Base-by-base conservation (phyloP, 805 yeast species). In the Ogataea minuta region DNA sequence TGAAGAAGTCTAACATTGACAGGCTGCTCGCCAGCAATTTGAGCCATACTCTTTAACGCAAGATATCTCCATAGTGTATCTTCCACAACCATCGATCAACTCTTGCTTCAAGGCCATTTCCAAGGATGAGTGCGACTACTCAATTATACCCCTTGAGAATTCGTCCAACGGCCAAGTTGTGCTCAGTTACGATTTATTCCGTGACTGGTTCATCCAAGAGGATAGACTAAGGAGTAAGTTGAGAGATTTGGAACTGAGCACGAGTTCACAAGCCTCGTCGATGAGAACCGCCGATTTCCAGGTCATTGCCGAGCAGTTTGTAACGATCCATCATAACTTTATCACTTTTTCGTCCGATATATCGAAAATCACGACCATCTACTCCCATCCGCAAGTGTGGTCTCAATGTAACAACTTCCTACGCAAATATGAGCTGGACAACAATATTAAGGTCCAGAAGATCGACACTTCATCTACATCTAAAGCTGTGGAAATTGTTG, bases 321-420 rank as follows among this genome's bases (percentile, higher is more conserved):
- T 91, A 2, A 60, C 83, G 1, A 86, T 91, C 43, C 82, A 79
- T 42, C 98, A 93, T 64, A 82, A 83, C 58, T 67, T 91, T 26
- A 66, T 81, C 44, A 63, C 81, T 4, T 66, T 59, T 46, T 70
- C 75, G 7, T 51, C 56, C 31, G 69, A 68, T 23, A 49, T 82
- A 3, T 47, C 59, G 1, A 58, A 70, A 10, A 72, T 89, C 36
- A 62, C 57, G 11, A 74, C 70, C 23, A 73, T 91, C 13, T 86
- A 85, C 64, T 85, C 96, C 3, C 99, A 91, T 62, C 97, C 99
- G 2, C 99, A 91, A 60, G 99, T 90, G 0, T 91, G 99, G 99
- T 95, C 96, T 8, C 99, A 91, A 59, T 81, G 86, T 34, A 66
- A 72, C 3, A 59, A 66, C 15, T 93, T 85, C 66, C 57, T 84